Conservation (phyloP, 768 basidiomycete species). For the Tricholoma furcatifolium region DNA sequence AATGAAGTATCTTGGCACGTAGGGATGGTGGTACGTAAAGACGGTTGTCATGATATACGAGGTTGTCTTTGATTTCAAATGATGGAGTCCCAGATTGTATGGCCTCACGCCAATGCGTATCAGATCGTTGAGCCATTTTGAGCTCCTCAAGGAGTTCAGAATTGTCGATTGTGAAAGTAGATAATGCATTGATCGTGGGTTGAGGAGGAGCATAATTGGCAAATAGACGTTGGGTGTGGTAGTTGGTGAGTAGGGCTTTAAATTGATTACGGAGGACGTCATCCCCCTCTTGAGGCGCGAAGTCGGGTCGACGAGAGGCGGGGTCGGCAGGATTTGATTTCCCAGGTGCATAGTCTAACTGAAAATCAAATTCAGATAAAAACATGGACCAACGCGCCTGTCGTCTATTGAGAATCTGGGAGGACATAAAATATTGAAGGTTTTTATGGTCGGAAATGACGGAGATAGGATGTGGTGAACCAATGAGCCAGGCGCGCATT, state of each 20-base stretch:
- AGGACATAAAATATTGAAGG: not conserved
- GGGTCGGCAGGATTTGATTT: not conserved
- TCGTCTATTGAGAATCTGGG: not conserved
- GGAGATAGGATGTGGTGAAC: not conserved
- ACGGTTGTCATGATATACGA: constrained; percentile 23
- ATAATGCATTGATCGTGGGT: constrained; percentile 4
- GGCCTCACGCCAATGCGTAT: constrained; percentile 21
- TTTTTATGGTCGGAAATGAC: not conserved
- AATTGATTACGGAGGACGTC: constrained; percentile 19
- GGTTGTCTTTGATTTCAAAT: constrained; percentile 18
- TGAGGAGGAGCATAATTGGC: not conserved
- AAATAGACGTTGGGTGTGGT: constrained; percentile 26
- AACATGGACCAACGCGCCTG: not conserved
- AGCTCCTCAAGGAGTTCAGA: constrained; percentile 24
- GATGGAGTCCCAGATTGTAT: constrained; percentile 15
- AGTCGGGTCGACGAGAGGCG: constrained; percentile 15
- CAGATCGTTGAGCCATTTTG: constrained; percentile 13
- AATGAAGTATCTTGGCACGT: constrained; percentile 10
- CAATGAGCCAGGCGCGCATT: not conserved
- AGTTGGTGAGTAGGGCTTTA: constrained; percentile 27
- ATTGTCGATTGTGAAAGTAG: constrained; percentile 25
- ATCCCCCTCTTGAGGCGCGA: constrained; percentile 28
- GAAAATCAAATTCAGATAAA: not conserved
- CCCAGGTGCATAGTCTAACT: not conserved
- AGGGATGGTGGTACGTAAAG: constrained; percentile 19